Evolutionary conservation across 2,329 filamentous ascomycete genomes (phyloP).

Genomic region (Ascochyta fabae): DNA sequence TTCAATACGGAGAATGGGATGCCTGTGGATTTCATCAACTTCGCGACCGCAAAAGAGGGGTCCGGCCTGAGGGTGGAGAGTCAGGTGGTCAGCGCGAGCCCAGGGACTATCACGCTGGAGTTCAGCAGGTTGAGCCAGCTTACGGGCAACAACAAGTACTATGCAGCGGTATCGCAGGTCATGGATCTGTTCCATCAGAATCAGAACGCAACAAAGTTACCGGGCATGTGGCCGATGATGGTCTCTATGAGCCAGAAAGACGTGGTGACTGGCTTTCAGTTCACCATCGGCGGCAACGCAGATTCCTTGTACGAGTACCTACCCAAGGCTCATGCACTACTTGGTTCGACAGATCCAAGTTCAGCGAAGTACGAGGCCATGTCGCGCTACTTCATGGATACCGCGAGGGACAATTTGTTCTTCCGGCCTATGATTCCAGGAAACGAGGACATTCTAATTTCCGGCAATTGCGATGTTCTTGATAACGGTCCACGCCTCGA

Average conservation of each 20-base stretch:
- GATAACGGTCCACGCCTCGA: slow-evolving; percentile 35
- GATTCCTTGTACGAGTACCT: slow-evolving; percentile 51
- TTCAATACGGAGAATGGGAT: slow-evolving; percentile 94
- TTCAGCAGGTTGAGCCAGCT: slow-evolving; percentile 89
- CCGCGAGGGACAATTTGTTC: slow-evolving; percentile 53
- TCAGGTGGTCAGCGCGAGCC: slow-evolving; percentile 29
- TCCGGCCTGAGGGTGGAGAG: slow-evolving; percentile 67
- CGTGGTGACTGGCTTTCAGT: slow-evolving; percentile 38
- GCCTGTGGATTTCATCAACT: slow-evolving; percentile 67
- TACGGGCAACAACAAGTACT: slow-evolving; percentile 81
- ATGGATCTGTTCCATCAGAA: slow-evolving; percentile 78
- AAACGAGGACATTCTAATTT: slow-evolving; percentile 54
- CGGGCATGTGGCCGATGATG: slow-evolving; percentile 79
- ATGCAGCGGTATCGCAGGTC: slow-evolving; percentile 86
- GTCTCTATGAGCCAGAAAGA: slow-evolving; percentile 53
- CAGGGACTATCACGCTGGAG: slow-evolving; percentile 80
- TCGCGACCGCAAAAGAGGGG: slow-evolving; percentile 41
- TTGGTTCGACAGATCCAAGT: slow-evolving; percentile 53
- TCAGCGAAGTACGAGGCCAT: slow-evolving; percentile 56
- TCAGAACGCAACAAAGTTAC: slow-evolving; percentile 73
- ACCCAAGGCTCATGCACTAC: slow-evolving; percentile 55
- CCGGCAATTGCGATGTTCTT: slow-evolving; percentile 52
- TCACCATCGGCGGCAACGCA: slow-evolving; percentile 44
- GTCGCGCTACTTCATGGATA: slow-evolving; percentile 59
- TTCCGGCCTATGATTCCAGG: slow-evolving; percentile 57